Conservation (phyloP, 768 basidiomycete genomes). For the Lactarius pseudohatsudake region DNA sequence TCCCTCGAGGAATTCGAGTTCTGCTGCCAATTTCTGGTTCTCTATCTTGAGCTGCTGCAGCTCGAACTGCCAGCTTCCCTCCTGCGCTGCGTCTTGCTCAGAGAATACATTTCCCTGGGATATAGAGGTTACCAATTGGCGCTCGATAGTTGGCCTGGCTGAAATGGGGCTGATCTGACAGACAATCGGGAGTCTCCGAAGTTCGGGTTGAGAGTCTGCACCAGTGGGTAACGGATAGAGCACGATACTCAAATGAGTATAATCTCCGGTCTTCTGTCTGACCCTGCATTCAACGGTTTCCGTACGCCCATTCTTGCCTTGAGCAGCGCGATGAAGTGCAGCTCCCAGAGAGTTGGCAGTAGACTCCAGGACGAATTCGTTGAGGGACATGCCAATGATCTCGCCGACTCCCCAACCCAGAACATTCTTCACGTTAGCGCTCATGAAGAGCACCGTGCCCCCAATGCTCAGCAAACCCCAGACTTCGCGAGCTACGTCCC, state of each 20-base stretch:
- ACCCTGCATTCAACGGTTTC: conserved; percentile 24
- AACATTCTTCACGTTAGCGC: conserved; percentile 54
- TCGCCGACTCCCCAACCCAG: conserved; percentile 62
- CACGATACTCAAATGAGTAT: conserved; percentile 18
- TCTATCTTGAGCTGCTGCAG: conserved; percentile 77
- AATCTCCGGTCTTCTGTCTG: conserved; percentile 18
- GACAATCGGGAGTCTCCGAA: conserved; percentile 24
- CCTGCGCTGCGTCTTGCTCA: conserved; percentile 64
- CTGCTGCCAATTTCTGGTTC: conserved; percentile 64
- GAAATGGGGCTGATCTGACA: conserved; percentile 34
- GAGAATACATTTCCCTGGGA: conserved; percentile 57
- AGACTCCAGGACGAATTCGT: conserved; percentile 38
- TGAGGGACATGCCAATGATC: conserved; percentile 49
- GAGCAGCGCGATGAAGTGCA: conserved; percentile 27
- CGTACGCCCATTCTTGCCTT: conserved; percentile 14
- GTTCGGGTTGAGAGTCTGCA: conserved; percentile 18
- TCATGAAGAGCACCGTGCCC: conserved; percentile 52
- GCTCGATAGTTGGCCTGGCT: conserved; percentile 12
- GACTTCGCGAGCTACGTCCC: conserved; percentile 41
- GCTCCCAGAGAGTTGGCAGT: conserved; percentile 22
- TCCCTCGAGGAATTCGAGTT: conserved; percentile 46
- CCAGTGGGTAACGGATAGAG: conserved; percentile 27
- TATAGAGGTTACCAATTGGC: conserved; percentile 18
- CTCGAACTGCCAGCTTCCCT: conserved; percentile 92
- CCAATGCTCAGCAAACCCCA: conserved; percentile 54